Percentiles rank a stretch among this genome's conserved stretches.
These are phyloP conservation scores for Epichloe aotearoae DNA, from an alignment of 2,329 filamentous ascomycete species.

Conservation along the genomic window DNA sequence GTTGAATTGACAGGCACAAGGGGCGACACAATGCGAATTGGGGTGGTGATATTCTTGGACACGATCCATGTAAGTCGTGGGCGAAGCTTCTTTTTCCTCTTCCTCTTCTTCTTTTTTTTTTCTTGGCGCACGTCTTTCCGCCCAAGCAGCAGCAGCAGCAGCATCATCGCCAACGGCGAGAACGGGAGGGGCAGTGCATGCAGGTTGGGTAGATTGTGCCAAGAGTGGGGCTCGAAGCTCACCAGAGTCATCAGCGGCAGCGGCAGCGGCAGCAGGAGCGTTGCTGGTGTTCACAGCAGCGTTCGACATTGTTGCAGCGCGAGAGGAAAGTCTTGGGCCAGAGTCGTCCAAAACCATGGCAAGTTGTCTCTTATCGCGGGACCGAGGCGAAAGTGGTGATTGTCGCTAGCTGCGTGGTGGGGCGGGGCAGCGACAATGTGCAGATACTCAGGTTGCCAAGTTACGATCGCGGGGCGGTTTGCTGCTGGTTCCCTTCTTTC, in stretches of 20 bases:
- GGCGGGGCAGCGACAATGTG: neutral
- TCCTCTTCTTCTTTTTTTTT: too few species aligned
- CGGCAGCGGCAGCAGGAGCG: slow-evolving; percentile 9
- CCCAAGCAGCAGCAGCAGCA: slow-evolving; percentile 6
- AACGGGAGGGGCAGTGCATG: slow-evolving; percentile 21
- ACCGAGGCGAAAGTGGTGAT: slow-evolving; percentile 1
- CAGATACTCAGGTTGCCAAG: neutral
- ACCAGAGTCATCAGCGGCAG: slow-evolving; percentile 25
- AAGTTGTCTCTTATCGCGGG: slow-evolving; percentile 3
- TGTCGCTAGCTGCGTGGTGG: slow-evolving; percentile 4
- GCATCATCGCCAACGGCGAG: slow-evolving; percentile 9
- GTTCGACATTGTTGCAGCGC: slow-evolving; percentile 24
- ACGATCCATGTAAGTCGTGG: neutral
- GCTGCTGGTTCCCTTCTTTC: neutral
- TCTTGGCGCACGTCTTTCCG: neutral
- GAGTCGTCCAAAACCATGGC: slow-evolving; percentile 29
- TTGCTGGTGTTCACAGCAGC: slow-evolving; percentile 14
- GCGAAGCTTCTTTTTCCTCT: neutral
- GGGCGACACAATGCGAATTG: neutral
- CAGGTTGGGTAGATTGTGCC: neutral
- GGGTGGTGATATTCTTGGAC: neutral
- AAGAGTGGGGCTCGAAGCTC: slow-evolving; percentile 14
- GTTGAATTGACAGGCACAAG: neutral
- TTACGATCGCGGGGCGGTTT: slow-evolving; percentile 10
- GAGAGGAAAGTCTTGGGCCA: slow-evolving; percentile 21